Percentiles rank a stretch among this genome's conserved stretches.
These are phyloP conservation scores for Mycena venus DNA, from an alignment of 768 basidiomycete species.

Conservation along the genomic window DNA sequence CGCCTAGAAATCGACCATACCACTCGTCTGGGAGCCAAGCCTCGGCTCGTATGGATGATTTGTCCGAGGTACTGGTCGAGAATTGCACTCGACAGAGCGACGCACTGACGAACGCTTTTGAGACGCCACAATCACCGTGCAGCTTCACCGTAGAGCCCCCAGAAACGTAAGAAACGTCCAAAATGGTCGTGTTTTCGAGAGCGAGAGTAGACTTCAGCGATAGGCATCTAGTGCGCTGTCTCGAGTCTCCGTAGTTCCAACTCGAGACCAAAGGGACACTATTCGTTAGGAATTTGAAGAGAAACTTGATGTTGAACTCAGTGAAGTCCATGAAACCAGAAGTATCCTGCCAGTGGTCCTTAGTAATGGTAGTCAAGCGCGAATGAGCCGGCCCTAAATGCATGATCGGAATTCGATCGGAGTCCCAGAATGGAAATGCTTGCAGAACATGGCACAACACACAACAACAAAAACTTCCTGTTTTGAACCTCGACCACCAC, in stretches of 20 bases:
- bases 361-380: not conserved
- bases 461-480: not conserved
- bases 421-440: too few relatives aligned
- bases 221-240: conserved; percentile 4
- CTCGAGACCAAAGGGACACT: not conserved
- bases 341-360: too few relatives aligned
- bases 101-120: not conserved
- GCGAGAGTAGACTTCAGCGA: conserved; percentile 20
- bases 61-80: not conserved
- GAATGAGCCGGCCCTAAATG: not conserved
- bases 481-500: not conserved
- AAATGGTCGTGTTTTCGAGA: conserved; percentile 25
- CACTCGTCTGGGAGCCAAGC: conserved; percentile 31
- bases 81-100: conserved; percentile 26
- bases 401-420: too few relatives aligned
- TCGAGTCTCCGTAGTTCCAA: not conserved
- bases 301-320: not conserved
- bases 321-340: conserved; percentile 3
- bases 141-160: conserved; percentile 3
- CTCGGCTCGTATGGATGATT: conserved; percentile 24
- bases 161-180: conserved; percentile 16
- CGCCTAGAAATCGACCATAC: conserved; percentile 26
- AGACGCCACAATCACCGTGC: not conserved
- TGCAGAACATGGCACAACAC: too few relatives aligned
- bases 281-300: not conserved